phyloP scores from a whole-genome alignment of 139 green algal genomes.

The Pedinophyceae sp. region DNA sequence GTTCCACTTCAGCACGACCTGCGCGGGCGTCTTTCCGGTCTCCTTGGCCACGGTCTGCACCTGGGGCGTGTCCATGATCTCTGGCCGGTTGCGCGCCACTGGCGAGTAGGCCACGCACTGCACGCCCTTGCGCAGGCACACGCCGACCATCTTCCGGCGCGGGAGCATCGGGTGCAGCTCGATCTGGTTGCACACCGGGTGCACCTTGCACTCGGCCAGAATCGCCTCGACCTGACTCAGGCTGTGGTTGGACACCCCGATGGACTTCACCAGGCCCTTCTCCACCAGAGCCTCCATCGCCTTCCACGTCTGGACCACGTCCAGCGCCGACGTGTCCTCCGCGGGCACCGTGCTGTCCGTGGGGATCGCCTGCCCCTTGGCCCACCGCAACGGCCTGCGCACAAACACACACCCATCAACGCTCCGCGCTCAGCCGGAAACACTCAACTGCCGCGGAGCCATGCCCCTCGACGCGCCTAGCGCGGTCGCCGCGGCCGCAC shows the following conservation, averaged over 20 bases:
- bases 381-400: constrained; percentile 43
- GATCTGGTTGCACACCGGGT: constrained; percentile 47
- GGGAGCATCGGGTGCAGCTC: constrained; percentile 65
- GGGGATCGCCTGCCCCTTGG: too few relatives aligned
- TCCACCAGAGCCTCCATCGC: constrained; percentile 52
- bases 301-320: constrained; percentile 29
- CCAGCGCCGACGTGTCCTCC: not conserved
- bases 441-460: not conserved
- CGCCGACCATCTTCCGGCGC: constrained; percentile 56
- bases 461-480: not conserved
- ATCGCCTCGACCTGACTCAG: constrained; percentile 55
- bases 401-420: constrained; percentile 1
- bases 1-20: constrained; percentile 67
- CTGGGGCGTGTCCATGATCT: constrained; percentile 6
- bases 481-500: not conserved
- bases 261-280: constrained; percentile 42
- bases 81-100: constrained; percentile 27
- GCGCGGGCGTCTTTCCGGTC: constrained; percentile 21
- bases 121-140: constrained; percentile 49
- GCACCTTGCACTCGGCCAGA: constrained; percentile 27
- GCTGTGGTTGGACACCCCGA: constrained; percentile 74
- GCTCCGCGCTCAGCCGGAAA: not conserved
- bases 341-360: not conserved
- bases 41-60: constrained; percentile 29
- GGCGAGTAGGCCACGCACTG: constrained; percentile 47